phyloP scores from a whole-genome alignment of 306 rosid species.

The Sesbania bispinosa region DNA sequence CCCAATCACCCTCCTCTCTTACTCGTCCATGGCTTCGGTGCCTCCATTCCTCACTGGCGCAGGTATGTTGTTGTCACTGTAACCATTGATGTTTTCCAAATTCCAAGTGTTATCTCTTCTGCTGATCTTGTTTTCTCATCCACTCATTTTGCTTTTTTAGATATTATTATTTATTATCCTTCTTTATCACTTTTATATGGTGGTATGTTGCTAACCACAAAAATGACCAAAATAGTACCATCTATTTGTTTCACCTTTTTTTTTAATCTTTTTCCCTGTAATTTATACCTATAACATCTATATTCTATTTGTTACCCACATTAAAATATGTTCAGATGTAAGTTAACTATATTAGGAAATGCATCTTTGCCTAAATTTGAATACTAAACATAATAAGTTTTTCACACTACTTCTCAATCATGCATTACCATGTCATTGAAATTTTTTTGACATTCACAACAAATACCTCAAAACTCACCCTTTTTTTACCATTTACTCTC shows the following conservation, averaged over 20 bases:
- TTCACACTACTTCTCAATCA: neutral
- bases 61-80: conserved; percentile 38
- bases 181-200: conserved; percentile 14
- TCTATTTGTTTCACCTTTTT: neutral
- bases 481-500: neutral
- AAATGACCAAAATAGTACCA: neutral
- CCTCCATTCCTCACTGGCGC: conserved; percentile 95
- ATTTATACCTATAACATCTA: neutral
- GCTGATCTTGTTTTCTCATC: conserved; percentile 25
- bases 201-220: conserved; percentile 20
- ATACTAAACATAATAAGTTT: neutral
- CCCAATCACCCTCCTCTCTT: conserved; percentile 52
- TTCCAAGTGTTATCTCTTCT: neutral
- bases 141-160: conserved; percentile 10
- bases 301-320: neutral
- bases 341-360: neutral
- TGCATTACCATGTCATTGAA: neutral
- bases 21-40: conserved; percentile 96
- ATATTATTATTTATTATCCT: conserved; percentile 27
- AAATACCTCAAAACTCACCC: neutral
- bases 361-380: neutral
- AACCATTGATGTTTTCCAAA: neutral
- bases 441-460: neutral
- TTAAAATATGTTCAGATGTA: neutral
- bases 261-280: neutral